These are phyloP conservation scores for Lathyrus sativus DNA, from an alignment of 306 rosid species.

Conservation along the genomic window DNA sequence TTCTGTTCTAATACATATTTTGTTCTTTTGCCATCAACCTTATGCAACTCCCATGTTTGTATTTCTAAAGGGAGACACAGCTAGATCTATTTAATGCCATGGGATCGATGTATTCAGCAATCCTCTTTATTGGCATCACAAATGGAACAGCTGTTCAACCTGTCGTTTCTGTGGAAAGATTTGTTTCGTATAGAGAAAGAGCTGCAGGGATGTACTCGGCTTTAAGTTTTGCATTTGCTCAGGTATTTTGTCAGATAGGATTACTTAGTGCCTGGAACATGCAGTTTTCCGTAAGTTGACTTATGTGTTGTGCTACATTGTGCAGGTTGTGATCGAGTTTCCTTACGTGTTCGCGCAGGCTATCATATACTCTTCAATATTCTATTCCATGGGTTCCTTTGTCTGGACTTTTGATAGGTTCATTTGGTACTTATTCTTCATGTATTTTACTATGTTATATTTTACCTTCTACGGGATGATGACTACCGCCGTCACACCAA, in stretches of 20 bases:
- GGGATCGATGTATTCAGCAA: conserved; percentile 94
- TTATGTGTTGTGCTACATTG: conserved; percentile 24
- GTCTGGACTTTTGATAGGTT: conserved; percentile 78
- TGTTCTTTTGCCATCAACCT: conserved; percentile 28
- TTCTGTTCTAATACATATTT: conserved; percentile 2
- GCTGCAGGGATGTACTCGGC: conserved; percentile 98
- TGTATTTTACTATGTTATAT: conserved; percentile 93
- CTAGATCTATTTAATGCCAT: conserved; percentile 89
- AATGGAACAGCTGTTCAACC: conserved; percentile 96
- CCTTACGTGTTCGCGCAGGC: conserved; percentile 92
- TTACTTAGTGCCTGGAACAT: conserved; percentile 5
- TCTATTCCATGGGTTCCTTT: conserved; percentile 86
- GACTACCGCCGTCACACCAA: conserved; percentile 98
- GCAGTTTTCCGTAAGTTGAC: conserved; percentile 34
- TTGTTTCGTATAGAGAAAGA: conserved; percentile 93
- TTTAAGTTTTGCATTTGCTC: conserved; percentile 92
- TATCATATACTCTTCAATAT: conserved; percentile 75
- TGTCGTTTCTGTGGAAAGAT: conserved; percentile 91
- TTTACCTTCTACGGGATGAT: conserved; percentile 99
- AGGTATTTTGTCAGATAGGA: conserved; percentile 54
- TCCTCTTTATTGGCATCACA: conserved; percentile 86
- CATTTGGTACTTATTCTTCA: conserved; percentile 88
- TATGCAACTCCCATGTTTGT: conserved; percentile 11
- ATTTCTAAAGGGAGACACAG: conserved; percentile 69
- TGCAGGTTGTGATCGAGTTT: conserved; percentile 87